Evolutionary conservation across 306 rosid species (phyloP).

Genomic region (Hippophae gyantsensis): DNA sequence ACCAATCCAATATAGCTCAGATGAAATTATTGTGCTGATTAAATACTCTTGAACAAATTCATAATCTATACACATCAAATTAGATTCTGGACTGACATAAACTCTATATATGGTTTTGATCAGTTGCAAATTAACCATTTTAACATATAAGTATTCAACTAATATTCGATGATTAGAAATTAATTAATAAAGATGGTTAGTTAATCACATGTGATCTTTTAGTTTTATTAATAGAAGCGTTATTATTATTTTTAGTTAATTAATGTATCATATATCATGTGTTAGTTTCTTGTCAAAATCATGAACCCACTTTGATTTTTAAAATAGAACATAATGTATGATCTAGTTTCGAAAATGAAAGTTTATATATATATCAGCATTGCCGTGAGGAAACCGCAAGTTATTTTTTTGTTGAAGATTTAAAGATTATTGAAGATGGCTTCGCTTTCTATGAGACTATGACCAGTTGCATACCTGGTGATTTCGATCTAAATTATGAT

Average conservation of each 20-base stretch:
- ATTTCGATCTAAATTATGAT: background rate
- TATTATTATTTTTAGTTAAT: background rate
- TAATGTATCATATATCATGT: slow-evolving; percentile 17
- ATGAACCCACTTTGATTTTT: slow-evolving; percentile 25
- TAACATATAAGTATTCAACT: too few relatives aligned
- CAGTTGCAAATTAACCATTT: too few relatives aligned
- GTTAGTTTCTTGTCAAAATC: slow-evolving; percentile 49
- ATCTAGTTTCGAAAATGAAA: slow-evolving; percentile 25
- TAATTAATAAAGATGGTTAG: background rate
- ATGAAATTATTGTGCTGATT: too few relatives aligned
- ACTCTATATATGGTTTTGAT: too few relatives aligned
- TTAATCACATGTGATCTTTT: slow-evolving; percentile 10
- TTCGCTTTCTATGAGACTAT: background rate
- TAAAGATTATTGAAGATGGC: slow-evolving; percentile 7
- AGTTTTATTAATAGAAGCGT: background rate
- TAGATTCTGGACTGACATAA: too few relatives aligned
- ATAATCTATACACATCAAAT: too few relatives aligned
- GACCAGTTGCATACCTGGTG: slow-evolving; percentile 4
- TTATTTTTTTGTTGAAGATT: background rate
- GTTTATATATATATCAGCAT: slow-evolving; percentile 10
- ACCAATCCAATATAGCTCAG: too few relatives aligned
- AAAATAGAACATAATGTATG: slow-evolving; percentile 19
- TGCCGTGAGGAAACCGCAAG: slow-evolving; percentile 33
- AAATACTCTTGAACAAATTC: too few relatives aligned
- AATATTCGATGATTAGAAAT: too few relatives aligned